phyloP scores from a whole-genome alignment of 805 yeast species.

The Starmerella vitae region DNA sequence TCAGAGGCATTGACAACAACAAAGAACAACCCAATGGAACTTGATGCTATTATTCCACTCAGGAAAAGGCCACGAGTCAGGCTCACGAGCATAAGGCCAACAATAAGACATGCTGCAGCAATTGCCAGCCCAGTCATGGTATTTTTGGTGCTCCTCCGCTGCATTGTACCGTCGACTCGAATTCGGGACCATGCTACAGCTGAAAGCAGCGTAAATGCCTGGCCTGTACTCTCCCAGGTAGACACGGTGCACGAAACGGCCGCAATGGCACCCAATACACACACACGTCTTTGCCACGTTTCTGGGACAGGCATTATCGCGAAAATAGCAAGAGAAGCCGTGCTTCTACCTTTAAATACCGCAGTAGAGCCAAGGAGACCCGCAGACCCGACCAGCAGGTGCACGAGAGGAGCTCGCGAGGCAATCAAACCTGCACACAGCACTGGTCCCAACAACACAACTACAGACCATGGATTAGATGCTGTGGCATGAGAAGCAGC shows the following conservation, averaged over 20 bases:
- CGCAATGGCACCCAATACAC: neutral
- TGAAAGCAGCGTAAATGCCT: neutral
- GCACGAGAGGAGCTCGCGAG: conserved; percentile 1
- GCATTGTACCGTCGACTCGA: neutral
- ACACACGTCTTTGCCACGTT: neutral
- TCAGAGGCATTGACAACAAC: conserved; percentile 6
- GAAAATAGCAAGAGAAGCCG: conserved; percentile 6
- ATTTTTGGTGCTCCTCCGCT: neutral
- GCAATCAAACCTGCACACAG: conserved; percentile 3
- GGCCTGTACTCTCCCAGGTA: neutral
- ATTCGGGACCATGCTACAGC: neutral
- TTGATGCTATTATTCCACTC: conserved; percentile 5
- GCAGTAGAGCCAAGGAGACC: conserved; percentile 7
- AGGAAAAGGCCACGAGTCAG: conserved; percentile 3
- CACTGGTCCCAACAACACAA: conserved; percentile 7
- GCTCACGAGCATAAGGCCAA: neutral
- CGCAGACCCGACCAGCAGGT: conserved; percentile 1
- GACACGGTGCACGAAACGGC: neutral
- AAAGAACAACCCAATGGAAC: conserved; percentile 10
- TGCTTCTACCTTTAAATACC: conserved; percentile 8
- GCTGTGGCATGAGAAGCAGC: conserved; percentile 4
- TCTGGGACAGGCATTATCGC: conserved; percentile 11
- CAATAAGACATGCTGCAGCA: neutral
- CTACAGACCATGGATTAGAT: neutral
- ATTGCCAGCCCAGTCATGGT: neutral